phyloP scores from a whole-genome alignment of 2,329 filamentous ascomycete species.

The Colletotrichum orbiculare region DNA sequence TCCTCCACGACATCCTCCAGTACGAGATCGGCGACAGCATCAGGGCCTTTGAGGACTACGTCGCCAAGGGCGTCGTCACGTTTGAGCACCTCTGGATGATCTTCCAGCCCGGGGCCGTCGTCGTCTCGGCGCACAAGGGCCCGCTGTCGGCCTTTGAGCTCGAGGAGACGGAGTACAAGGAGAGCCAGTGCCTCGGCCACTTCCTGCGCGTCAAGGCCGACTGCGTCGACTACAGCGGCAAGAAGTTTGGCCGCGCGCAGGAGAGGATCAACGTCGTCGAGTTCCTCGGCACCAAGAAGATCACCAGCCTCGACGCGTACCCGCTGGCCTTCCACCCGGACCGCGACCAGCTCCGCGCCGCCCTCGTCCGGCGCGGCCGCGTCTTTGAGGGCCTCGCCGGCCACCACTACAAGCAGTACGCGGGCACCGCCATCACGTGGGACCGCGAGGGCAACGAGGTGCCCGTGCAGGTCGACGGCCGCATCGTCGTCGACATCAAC shows the following conservation, averaged over 20 bases:
- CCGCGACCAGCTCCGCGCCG: slow-evolving; percentile 45
- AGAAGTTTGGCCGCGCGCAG: slow-evolving; percentile 54
- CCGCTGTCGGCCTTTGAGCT: slow-evolving; percentile 54
- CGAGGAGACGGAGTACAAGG: slow-evolving; percentile 48
- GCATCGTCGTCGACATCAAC: slow-evolving; percentile 52
- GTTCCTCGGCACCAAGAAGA: slow-evolving; percentile 57
- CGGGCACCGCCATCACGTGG: slow-evolving; percentile 51
- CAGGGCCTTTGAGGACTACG: slow-evolving; percentile 60
- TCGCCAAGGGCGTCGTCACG: slow-evolving; percentile 63
- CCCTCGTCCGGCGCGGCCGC: slow-evolving; percentile 54
- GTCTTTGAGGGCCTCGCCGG: slow-evolving; percentile 58
- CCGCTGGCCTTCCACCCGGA: slow-evolving; percentile 57
- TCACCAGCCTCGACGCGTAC: slow-evolving; percentile 55
- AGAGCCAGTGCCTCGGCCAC: slow-evolving; percentile 48
- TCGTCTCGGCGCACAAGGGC: slow-evolving; percentile 53
- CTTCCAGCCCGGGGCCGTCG: slow-evolving; percentile 57
- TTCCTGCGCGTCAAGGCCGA: slow-evolving; percentile 53
- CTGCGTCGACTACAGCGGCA: slow-evolving; percentile 61
- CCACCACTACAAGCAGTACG: slow-evolving; percentile 60
- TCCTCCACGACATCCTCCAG: slow-evolving; percentile 60
- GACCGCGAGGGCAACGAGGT: slow-evolving; percentile 45
- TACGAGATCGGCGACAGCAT: slow-evolving; percentile 63
- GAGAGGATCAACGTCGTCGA: slow-evolving; percentile 49
- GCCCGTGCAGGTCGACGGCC: slow-evolving; percentile 44
- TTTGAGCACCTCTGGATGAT: slow-evolving; percentile 66